Evolutionary conservation across 2,329 filamentous ascomycete species (phyloP).

Genomic region (Paraphaeosphaeria sporulosa): DNA sequence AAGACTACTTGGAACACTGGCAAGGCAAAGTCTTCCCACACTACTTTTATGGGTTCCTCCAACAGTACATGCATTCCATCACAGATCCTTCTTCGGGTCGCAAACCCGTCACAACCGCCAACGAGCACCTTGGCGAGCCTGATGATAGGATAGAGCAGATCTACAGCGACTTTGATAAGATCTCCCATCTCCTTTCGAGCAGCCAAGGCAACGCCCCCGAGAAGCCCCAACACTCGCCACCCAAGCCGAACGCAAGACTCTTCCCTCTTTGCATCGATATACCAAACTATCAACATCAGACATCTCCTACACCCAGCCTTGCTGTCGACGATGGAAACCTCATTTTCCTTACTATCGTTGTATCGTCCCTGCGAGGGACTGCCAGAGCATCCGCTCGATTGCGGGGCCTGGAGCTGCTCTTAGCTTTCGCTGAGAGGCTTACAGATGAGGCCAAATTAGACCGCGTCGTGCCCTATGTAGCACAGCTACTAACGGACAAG

Average conservation of each 20-base stretch:
- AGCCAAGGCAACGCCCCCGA: slow-evolving; percentile 59
- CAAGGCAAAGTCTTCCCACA: slow-evolving; percentile 90
- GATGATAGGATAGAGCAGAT: slow-evolving; percentile 95
- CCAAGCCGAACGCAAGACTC: slow-evolving; percentile 60
- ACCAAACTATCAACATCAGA: slow-evolving; percentile 79
- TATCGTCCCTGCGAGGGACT: slow-evolving; percentile 87
- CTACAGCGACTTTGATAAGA: slow-evolving; percentile 96
- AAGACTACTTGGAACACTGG: slow-evolving; percentile 93
- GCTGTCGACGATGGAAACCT: slow-evolving; percentile 86
- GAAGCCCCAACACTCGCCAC: slow-evolving; percentile 39
- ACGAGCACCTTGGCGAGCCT: slow-evolving; percentile 80
- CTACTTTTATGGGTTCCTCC: slow-evolving; percentile 97
- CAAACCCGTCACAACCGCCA: slow-evolving; percentile 71
- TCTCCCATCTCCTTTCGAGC: slow-evolving; percentile 90
- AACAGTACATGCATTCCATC: slow-evolving; percentile 96
- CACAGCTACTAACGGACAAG: slow-evolving; percentile 81
- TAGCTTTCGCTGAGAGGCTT: slow-evolving; percentile 89
- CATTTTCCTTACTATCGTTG: slow-evolving; percentile 88
- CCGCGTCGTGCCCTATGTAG: slow-evolving; percentile 87
- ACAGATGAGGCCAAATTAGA: slow-evolving; percentile 97
- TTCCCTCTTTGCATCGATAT: slow-evolving; percentile 88
- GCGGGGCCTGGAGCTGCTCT: slow-evolving; percentile 86
- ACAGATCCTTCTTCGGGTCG: slow-evolving; percentile 88
- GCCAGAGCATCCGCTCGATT: slow-evolving; percentile 86
- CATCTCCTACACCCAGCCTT: slow-evolving; percentile 66